These are phyloP conservation scores for Gonium pectorale DNA, from an alignment of 139 green algal species.

Conservation along the genomic window DNA sequence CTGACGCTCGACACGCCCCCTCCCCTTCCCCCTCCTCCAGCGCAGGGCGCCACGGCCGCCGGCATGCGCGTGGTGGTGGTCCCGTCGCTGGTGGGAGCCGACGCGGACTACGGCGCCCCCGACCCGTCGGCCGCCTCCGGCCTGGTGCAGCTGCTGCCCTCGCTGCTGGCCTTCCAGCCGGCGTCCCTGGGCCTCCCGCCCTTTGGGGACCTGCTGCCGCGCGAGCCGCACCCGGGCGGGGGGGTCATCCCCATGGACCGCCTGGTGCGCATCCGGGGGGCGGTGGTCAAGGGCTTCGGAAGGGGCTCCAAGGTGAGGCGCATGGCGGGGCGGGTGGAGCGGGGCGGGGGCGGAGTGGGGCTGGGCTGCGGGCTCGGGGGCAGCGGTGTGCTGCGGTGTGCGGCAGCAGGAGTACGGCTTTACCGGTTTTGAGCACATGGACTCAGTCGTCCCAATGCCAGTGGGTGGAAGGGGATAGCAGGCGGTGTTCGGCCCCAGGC, in stretches of 20 bases:
- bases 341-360: background rate
- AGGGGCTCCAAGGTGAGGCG: constrained; percentile 81
- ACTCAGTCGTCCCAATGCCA: too few relatives aligned
- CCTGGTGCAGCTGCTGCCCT: constrained; percentile 75
- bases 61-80: constrained; percentile 89
- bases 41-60: constrained; percentile 73
- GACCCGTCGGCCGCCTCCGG: constrained; percentile 15
- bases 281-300: constrained; percentile 94
- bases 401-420: too few relatives aligned
- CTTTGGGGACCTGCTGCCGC: constrained; percentile 74
- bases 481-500: too few relatives aligned
- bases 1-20: too few relatives aligned
- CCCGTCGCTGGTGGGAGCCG: constrained; percentile 65
- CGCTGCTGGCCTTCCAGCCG: constrained; percentile 84
- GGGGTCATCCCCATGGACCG: constrained; percentile 69
- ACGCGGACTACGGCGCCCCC: background rate
- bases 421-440: too few relatives aligned
- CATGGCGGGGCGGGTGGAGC: background rate
- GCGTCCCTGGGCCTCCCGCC: constrained; percentile 67
- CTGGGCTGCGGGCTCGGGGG: too few relatives aligned
- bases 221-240: background rate
- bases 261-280: constrained; percentile 76
- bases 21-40: background rate
- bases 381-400: too few relatives aligned
- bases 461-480: too few relatives aligned